Evolutionary conservation across 2,329 filamentous ascomycete species (phyloP).

Genomic region (Botrytis aclada): DNA sequence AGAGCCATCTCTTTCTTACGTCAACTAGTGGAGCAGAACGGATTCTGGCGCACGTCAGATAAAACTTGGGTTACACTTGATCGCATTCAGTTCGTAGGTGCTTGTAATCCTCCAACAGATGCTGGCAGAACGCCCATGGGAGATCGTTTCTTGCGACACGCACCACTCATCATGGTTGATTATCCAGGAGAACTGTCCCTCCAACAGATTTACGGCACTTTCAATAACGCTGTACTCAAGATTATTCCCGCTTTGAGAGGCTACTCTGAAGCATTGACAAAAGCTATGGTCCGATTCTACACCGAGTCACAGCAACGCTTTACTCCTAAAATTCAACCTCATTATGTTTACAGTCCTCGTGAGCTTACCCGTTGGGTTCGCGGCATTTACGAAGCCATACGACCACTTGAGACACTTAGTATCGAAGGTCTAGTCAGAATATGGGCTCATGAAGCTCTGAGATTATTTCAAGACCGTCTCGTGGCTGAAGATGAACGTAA

Average conservation of each 20-base stretch:
- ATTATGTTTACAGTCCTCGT: conserved; percentile 99
- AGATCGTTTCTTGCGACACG: conserved; percentile 89
- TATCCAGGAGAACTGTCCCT: conserved; percentile 95
- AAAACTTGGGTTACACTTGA: conserved; percentile 98
- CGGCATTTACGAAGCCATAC: conserved; percentile 94
- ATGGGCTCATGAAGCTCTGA: conserved; percentile 95
- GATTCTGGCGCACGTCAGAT: conserved; percentile 97
- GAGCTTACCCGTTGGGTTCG: conserved; percentile 97
- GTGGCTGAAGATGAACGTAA: conserved; percentile 90
- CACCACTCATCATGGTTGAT: conserved; percentile 99
- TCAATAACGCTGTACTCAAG: conserved; percentile 94
- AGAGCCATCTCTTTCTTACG: conserved; percentile 95
- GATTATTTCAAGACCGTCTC: conserved; percentile 95
- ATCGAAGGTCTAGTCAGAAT: conserved; percentile 92
- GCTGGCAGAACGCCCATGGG: conserved; percentile 94
- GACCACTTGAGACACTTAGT: conserved; percentile 81
- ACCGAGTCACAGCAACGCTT: conserved; percentile 91
- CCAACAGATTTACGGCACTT: conserved; percentile 96
- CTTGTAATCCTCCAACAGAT: conserved; percentile 97
- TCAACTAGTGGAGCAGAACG: conserved; percentile 97
- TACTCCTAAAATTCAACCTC: conserved; percentile 93
- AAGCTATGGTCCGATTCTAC: conserved; percentile 97
- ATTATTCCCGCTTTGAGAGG: conserved; percentile 93
- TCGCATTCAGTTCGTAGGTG: conserved; percentile 97
- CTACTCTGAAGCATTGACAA: conserved; percentile 89